A percentile compares a stretch with the other conserved stretches of the same genome.
Evolutionary conservation across 164 flowering plant genomes (phyloP).

Genomic region (Kingdonia uniflora): DNA sequence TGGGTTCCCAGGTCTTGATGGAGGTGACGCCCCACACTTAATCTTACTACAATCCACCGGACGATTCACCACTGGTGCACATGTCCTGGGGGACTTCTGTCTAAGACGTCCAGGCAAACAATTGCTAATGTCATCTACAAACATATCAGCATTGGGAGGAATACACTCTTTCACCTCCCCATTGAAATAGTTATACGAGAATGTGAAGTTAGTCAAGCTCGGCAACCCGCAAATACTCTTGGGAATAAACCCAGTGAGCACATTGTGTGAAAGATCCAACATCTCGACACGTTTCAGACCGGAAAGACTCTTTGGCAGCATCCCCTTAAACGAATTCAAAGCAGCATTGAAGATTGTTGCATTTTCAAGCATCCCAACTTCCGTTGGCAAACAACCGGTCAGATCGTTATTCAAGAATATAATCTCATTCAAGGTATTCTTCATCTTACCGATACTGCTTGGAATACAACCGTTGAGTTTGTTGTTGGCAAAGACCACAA

Average conservation of each 20-base stretch:
- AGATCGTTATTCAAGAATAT: conserved; percentile 35
- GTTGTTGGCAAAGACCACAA: not conserved
- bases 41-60: conserved; percentile 7
- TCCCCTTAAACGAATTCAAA: conserved; percentile 34
- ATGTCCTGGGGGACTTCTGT: not conserved
- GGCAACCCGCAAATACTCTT: conserved; percentile 46
- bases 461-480: conserved; percentile 60
- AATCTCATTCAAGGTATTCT: conserved; percentile 38
- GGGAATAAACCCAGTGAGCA: conserved; percentile 39
- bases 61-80: conserved; percentile 1
- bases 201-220: conserved; percentile 37
- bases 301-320: conserved; percentile 30
- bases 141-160: not conserved
- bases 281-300: conserved; percentile 23
- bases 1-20: not conserved
- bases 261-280: conserved; percentile 34
- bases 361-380: conserved; percentile 43
- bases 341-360: conserved; percentile 37
- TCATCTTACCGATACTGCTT: conserved; percentile 56
- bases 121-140: not conserved
- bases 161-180: conserved; percentile 16
- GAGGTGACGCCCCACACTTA: not conserved
- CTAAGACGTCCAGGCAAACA: conserved; percentile 4
- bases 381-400: conserved; percentile 57
- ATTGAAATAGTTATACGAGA: conserved; percentile 48